Evolutionary conservation across 2,329 filamentous ascomycete genomes (phyloP).

Genomic region (Ophiostoma pallidulum): DNA sequence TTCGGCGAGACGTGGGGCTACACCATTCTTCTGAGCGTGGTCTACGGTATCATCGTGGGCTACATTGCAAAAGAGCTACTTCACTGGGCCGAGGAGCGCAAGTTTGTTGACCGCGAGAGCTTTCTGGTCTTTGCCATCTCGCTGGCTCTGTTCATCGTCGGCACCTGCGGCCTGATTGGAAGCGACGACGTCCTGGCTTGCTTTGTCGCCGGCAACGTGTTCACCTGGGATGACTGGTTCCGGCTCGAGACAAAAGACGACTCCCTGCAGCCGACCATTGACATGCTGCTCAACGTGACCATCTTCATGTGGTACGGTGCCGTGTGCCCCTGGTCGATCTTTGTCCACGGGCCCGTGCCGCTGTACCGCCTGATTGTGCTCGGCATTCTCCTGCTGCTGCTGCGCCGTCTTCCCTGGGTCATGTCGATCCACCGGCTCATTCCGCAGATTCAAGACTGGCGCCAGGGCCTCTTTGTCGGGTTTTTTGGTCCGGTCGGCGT

Average conservation of each 20-base stretch:
- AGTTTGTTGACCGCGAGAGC: constrained; percentile 77
- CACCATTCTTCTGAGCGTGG: constrained; percentile 65
- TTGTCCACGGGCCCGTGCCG: constrained; percentile 56
- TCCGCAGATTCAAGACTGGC: constrained; percentile 63
- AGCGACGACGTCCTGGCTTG: constrained; percentile 86
- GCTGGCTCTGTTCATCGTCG: constrained; percentile 75
- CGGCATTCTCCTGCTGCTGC: constrained; percentile 64
- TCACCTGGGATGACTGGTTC: constrained; percentile 94
- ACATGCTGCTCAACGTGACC: constrained; percentile 84
- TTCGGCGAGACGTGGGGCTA: constrained; percentile 82
- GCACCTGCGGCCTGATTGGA: constrained; percentile 78
- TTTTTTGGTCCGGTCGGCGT: constrained; percentile 93
- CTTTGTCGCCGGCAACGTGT: constrained; percentile 84
- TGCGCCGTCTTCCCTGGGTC: constrained; percentile 70
- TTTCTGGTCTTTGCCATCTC: constrained; percentile 82
- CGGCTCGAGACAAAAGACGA: constrained; percentile 81
- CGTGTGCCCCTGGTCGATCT: constrained; percentile 69
- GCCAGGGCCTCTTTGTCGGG: constrained; percentile 76
- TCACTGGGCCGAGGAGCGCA: constrained; percentile 72
- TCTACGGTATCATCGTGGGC: constrained; percentile 69
- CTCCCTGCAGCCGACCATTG: constrained; percentile 85
- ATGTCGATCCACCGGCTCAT: constrained; percentile 65
- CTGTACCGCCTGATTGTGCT: constrained; percentile 64
- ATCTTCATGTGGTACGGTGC: constrained; percentile 91
- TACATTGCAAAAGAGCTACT: constrained; percentile 75